Evolutionary conservation across 805 yeast species (phyloP), one percentile per base, ranked within the genome.

Genomic region (Yarrowia sp.): DNA sequence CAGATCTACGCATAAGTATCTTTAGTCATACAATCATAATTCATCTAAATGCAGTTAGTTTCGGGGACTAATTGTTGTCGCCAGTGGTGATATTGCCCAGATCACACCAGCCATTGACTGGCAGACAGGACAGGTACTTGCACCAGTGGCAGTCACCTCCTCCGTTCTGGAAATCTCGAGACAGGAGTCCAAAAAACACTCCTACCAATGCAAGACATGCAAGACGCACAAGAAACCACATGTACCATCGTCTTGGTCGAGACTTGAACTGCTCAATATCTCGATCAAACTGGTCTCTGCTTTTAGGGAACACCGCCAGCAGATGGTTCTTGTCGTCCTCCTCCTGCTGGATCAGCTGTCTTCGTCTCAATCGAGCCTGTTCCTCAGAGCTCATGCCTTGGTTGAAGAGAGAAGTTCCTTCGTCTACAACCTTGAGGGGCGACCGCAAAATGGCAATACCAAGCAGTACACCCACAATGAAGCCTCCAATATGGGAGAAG

Each of bases 401-500:
- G 35, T 42, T 42, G 19, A 50, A 52, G 26, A 65, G 40, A 11
- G 61, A 52, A 3, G 52, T 26, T 9, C 68, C 68, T 5, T 65
- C 68, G 70, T 41, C 58, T 2, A 74, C 70, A 35, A 77, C 61
- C 41, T 69, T 69, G 16, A 80, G 78, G 1, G 93, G 93, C 70
- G 86, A 88, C 48, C 85, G 81, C 48, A 89, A 73, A 11, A 88
- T 71, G 0, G 83, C 77, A 0, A 86, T 73, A 0, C 89, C 85
- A 42, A 82, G 72, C 36, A 85, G 74, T 0, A 86, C 46, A 0
- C 93, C 93, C 77, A 86, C 78, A 32, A 86, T 83, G 77, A 89
- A 87, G 7, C 93, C 93, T 11, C 93, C 93, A 72, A 89, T 84
- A 75, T 89, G 92, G 52, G 89, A 83, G 74, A 89, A 89, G 75